Evolutionary conservation across 345 rosid genomes (phyloP), one percentile per base, ranked within the genome.

Genomic region (rapeseed (Brassica napus)): DNA sequence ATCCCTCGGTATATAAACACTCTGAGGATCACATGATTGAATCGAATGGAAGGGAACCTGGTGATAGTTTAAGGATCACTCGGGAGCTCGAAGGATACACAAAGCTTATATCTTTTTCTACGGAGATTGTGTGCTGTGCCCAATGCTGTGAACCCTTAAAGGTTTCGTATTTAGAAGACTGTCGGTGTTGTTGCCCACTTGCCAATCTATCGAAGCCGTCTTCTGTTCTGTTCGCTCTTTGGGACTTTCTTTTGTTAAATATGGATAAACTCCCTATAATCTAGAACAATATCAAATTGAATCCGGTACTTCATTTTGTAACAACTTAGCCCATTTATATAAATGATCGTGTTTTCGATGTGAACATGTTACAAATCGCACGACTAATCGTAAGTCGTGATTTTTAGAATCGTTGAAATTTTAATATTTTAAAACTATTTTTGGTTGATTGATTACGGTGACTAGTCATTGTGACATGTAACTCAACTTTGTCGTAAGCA

Each of bases 191-290:
- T 61, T 26, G 75, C 39, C 55, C 70, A 77, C 68, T 59, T 59
- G 68, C 62, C 79, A n/a, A 76, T 60, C 74, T 28, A 21, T 58
- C 47, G 26, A 69, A 35, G 74, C 34, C 74, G 79, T 76, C 68
- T 18, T 4, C 49, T 42, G 75, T 63, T 77, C 70, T 30, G 44
- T 34, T 34, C 5, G 0, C 18, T 11, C 4, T 9, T 47, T 76
- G 26, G 42, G 49, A 10, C 32, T 77, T 77, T 23, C 1, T 35
- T 64, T 52, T 54, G 66, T 71, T 0, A 24, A 49, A 24, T 62
- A 49, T 3, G 10, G 9, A 23, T 8, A n/a, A 28, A 32, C 18
- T 37, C 72, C 81, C 14, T 65, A 5, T 37, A 55, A 0, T 57
- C 23, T 14, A 6, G 2, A 18, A 39, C 58, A 54, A 3, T 57